Evolutionary conservation across 208 protist species (phyloP).

Genomic region (Angomonas deanei): DNA sequence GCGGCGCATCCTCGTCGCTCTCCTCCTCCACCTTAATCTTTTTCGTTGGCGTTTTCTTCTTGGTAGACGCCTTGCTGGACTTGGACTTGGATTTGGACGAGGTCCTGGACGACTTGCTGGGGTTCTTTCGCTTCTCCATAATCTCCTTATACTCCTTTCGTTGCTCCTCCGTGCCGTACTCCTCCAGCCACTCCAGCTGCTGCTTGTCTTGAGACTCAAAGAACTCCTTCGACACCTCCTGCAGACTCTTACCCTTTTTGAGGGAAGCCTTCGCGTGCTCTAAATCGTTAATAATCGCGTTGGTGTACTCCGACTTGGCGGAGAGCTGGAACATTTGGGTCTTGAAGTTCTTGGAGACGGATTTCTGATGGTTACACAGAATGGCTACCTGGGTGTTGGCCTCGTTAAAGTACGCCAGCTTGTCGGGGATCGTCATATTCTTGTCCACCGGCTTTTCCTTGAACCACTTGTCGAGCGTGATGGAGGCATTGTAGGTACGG

Average conservation of each 20-base stretch:
- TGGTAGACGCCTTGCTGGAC: constrained; percentile 20
- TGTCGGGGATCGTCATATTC: constrained; percentile 68
- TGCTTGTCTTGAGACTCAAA: constrained; percentile 82
- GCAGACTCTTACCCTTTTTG: constrained; percentile 58
- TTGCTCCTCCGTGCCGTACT: constrained; percentile 85
- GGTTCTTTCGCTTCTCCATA: constrained; percentile 51
- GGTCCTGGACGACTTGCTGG: constrained; percentile 22
- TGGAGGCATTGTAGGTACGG: constrained; percentile 99
- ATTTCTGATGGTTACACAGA: constrained; percentile 99
- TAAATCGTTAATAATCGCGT: constrained; percentile 73
- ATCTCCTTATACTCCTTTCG: constrained; percentile 82
- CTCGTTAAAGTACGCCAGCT: constrained; percentile 96
- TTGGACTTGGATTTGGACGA: constrained; percentile 22
- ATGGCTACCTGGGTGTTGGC: constrained; percentile 98
- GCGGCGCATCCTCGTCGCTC: constrained; percentile 14
- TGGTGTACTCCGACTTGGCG: constrained; percentile 68
- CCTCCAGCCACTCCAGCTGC: constrained; percentile 83
- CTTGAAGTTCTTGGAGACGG: constrained; percentile 90
- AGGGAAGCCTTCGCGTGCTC: constrained; percentile 49
- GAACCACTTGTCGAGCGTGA: constrained; percentile 96
- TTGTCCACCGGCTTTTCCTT: constrained; percentile 79
- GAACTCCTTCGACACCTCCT: constrained; percentile 78
- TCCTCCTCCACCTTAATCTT: constrained; percentile 33
- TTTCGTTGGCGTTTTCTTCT: constrained; percentile 31
- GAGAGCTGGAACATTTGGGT: constrained; percentile 76